These are phyloP conservation scores for Penstemon davidsonii DNA, from an alignment of 257 asterid species.

Conservation along the genomic window DNA sequence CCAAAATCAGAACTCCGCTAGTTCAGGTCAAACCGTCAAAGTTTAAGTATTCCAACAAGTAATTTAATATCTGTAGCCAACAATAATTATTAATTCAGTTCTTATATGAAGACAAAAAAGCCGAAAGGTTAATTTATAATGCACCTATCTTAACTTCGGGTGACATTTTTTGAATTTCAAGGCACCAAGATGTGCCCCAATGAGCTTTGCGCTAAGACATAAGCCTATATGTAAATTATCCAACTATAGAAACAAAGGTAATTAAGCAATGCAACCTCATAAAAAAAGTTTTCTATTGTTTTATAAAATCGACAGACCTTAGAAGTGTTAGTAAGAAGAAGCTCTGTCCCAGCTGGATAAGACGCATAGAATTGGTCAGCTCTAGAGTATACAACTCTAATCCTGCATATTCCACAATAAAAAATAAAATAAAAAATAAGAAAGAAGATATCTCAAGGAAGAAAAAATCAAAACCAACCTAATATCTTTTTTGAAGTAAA, in stretches of 20 bases:
- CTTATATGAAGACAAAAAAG: neutral
- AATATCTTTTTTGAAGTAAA: neutral
- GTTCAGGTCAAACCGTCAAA: neutral
- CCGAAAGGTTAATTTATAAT: neutral
- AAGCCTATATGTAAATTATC: slow-evolving; percentile 7
- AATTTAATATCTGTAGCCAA: slow-evolving; percentile 12
- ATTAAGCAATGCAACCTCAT: neutral
- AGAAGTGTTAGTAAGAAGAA: slow-evolving; percentile 63
- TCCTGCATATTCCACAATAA: slow-evolving; percentile 45
- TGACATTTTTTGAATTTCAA: neutral
- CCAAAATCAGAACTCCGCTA: neutral
- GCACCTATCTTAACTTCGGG: neutral
- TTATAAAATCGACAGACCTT: slow-evolving; percentile 49
- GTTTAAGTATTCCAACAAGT: neutral
- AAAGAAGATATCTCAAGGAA: slow-evolving; percentile 10
- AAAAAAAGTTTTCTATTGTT: neutral
- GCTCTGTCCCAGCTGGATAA: slow-evolving; percentile 94
- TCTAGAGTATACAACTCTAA: slow-evolving; percentile 89
- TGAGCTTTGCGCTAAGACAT: neutral
- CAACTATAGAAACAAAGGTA: neutral
- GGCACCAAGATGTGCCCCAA: neutral
- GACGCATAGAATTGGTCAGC: slow-evolving; percentile 95
- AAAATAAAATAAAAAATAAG: neutral
- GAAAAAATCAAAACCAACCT: slow-evolving; percentile 10
- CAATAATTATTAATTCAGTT: neutral